Conservation (phyloP, 228 moss, liverwort and hornwort genomes). For the Sphagnum fallax region DNA sequence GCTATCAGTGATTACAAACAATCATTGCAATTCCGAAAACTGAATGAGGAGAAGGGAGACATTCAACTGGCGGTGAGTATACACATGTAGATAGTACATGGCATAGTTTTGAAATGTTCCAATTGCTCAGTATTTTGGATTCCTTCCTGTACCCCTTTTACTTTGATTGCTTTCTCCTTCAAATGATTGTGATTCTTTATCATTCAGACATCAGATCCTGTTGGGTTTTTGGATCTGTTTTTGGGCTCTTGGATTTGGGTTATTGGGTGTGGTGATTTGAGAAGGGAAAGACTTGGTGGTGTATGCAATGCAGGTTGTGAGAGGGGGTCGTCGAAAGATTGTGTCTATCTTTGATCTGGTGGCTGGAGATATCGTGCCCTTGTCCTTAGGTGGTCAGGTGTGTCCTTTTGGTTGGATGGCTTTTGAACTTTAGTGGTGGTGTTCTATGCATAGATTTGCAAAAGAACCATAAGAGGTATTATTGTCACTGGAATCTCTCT, state of each 20-base stretch:
- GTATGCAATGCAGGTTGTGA: conserved; percentile 38
- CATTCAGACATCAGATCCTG: too few relatives aligned
- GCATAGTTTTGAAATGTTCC: background rate
- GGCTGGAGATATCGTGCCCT: conserved; percentile 63
- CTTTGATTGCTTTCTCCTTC: too few relatives aligned
- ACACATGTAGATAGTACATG: background rate
- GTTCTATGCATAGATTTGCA: background rate
- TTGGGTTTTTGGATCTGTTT: too few relatives aligned
- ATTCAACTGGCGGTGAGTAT: conserved; percentile 59
- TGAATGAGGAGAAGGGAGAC: conserved; percentile 81
- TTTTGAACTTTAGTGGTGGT: background rate
- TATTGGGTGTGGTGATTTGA: too few relatives aligned
- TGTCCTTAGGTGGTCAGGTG: conserved; percentile 85
- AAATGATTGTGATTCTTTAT: too few relatives aligned
- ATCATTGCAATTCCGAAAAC: conserved; percentile 77
- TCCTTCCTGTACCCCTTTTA: too few relatives aligned
- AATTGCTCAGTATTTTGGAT: background rate
- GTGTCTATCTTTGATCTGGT: conserved; percentile 80
- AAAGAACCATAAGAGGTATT: too few relatives aligned
- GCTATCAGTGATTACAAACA: conserved; percentile 88
- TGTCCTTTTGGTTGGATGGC: background rate
- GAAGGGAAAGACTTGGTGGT: too few relatives aligned
- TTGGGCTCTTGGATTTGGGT: too few relatives aligned
- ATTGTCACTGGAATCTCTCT: too few relatives aligned
- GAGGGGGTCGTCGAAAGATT: conserved; percentile 58